Evolutionary conservation across 2,329 filamentous ascomycete genomes (phyloP), one percentile per base, ranked within the genome.

Genomic region (Scedosporium aurantiacum): DNA sequence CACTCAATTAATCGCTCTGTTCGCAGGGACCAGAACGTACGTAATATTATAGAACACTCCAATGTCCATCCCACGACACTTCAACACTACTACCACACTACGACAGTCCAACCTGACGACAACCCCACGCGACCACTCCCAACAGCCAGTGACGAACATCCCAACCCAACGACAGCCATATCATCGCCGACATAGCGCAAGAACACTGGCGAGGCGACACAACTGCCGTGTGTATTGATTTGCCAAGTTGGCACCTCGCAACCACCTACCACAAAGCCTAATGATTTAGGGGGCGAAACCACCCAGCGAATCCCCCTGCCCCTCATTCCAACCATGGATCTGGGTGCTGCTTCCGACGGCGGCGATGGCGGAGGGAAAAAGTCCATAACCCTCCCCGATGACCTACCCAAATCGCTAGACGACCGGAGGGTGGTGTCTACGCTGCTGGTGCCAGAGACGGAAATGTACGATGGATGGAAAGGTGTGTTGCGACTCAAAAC

Each of bases 401-500:
- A 99, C 74, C 83, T 99, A 41, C 94, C 94, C 10, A 94, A 84
- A 66, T 96, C 92, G 12, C 83, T 99, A 61, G 88, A 99, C 73
- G 94, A 99, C 77, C 85, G 94, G 63, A 84, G 87, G 67, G 81
- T 81, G 68, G 82, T 88, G 40, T 82, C 86, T 3, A 79, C 78
- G 56, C 85, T 87, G 64, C 82, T 86, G 65, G 82, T 88, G 61
- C 80, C 81, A 45, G 94, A 97, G 79, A 96, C 92, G 47, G 94
- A 97, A 79, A 91, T 97, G 78, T 99, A 97, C 73, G 94, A 99
- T 82, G 94, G 91, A 67, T 99, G 94, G 94, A 91, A 97, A 86
- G 93, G 93, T 80, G 66, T 64, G 78, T 76, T 10, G 41, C 57
- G 50, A 45, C 63, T 63, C 60, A 63, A 45, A 16, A 8, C 58